phyloP scores from a whole-genome alignment of 345 rosid genomes.

The Raphanus sativus region DNA sequence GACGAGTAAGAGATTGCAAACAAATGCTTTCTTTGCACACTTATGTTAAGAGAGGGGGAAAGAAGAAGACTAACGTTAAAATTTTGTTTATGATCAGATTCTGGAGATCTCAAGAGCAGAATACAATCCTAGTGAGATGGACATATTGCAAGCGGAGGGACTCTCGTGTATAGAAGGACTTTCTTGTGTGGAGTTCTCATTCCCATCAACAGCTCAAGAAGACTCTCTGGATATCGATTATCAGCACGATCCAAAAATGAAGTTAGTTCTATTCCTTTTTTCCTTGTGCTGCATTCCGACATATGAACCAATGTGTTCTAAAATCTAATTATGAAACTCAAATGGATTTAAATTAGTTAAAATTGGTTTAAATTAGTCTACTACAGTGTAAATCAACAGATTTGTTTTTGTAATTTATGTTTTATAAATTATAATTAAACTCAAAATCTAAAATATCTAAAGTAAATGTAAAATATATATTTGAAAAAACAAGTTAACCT shows the following conservation, averaged over 20 bases:
- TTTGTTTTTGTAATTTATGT: no score
- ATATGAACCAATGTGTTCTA: not conserved
- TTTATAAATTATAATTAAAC: no score
- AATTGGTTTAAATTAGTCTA: no score
- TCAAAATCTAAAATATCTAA: no score
- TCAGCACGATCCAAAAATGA: slow-evolving; percentile 47
- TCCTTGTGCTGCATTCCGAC: not conserved
- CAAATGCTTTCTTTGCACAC: not conserved
- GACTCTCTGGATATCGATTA: slow-evolving; percentile 32
- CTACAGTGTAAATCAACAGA: no score
- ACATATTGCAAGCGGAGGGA: slow-evolving; percentile 82
- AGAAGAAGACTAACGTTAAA: not conserved
- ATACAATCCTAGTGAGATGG: slow-evolving; percentile 77
- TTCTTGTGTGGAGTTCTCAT: slow-evolving; percentile 73
- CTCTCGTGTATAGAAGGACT: slow-evolving; percentile 62
- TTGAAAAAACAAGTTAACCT: no score
- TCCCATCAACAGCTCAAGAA: slow-evolving; percentile 46
- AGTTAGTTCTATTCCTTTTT: slow-evolving; percentile 48
- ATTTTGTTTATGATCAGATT: slow-evolving; percentile 48
- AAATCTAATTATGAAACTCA: no score
- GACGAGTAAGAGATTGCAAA: slow-evolving; percentile 54
- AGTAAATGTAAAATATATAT: no score
- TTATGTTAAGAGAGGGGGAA: no score
- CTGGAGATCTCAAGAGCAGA: slow-evolving; percentile 67
- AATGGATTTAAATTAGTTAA: no score